Base-by-base conservation (phyloP, 1,284 basidiomycete genomes). In the Ganoderma meredithae region DNA sequence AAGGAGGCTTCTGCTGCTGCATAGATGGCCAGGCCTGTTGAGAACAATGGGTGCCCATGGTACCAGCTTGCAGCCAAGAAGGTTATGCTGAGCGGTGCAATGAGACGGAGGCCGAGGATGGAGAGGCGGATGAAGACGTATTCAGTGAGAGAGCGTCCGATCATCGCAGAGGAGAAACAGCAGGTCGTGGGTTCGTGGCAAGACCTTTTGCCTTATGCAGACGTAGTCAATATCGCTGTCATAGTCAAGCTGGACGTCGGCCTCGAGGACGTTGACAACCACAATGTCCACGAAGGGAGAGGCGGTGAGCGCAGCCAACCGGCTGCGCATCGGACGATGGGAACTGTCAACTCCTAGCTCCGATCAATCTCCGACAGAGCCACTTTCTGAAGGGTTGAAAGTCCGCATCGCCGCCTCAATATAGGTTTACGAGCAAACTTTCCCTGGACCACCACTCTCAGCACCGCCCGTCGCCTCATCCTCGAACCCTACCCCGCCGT, bases 41-140 rank as follows among this genome's bases (percentile, higher is more conserved):
- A 79, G 36, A 76, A 65, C 25, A 82, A 64, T 63, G 81, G 75
- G 13, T 69, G 67, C 13, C 75, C 69, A 10, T 65, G 52, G 59
- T 80, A 78, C 41, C 68, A 72, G 71, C 77, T 81, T 5, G 69
- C 71, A 17, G 69, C 67, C 33, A 85, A 75, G 67, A 85, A 86
- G 19, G 78, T 13, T 25, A 85, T 72, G 76, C 86, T 86, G 63
- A 83, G 73, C 22, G 88, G 88, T 0, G 85, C 81, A 41, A 90
- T 72, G 65, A 83, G 79, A 22, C 83, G 86, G 25, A 91, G 80
- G 17, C 65, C 73, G n/a, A 78, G 53, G 67, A 91, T 89, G 40
- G 78, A 81, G 13, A 75, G 58, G 55, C 81, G 81, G 64, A 91
- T 89, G 75, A 86, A 85, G 70, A 88, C 69, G 74, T 86, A 88